Conservation (phyloP, 768 basidiomycete species). For the Leccinellum albellum region DNA sequence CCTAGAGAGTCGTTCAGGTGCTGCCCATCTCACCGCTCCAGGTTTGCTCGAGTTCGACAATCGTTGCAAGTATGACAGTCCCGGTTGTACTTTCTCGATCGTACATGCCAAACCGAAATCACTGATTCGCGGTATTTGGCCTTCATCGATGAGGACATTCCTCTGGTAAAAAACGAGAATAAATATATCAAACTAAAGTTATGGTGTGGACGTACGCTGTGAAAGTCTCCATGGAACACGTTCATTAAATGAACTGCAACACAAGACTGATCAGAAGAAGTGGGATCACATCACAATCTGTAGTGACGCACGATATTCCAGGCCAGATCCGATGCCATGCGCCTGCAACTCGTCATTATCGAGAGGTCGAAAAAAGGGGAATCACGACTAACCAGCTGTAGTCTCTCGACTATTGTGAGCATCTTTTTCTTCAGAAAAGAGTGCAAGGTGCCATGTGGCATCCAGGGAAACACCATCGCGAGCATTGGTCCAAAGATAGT, state of each 20-base stretch:
- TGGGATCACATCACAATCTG: too few species aligned
- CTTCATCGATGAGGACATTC: constrained; percentile 1
- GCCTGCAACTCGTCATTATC: neutral
- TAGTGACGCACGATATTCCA: neutral
- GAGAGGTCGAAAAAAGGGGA: too few species aligned
- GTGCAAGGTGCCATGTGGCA: too few species aligned
- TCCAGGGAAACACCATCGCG: too few species aligned
- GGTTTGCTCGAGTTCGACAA: neutral
- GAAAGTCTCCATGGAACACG: neutral
- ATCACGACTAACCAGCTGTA: too few species aligned
- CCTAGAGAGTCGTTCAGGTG: neutral
- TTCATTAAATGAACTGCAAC: neutral
- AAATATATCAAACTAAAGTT: neutral
- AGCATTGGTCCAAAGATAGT: too few species aligned
- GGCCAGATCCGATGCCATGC: neutral
- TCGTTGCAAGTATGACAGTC: neutral
- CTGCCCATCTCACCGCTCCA: neutral
- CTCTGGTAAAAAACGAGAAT: neutral
- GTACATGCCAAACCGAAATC: neutral
- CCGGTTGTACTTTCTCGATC: neutral
- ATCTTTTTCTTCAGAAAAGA: too few species aligned
- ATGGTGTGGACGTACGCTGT: neutral
- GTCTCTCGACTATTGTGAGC: too few species aligned
- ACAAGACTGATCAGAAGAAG: neutral
- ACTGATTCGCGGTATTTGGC: neutral